A percentile compares a stretch with the other conserved stretches of the same genome.
Evolutionary conservation across 176 grass and related monocot species (phyloP).

Genomic region (Eragrostis curvula): DNA sequence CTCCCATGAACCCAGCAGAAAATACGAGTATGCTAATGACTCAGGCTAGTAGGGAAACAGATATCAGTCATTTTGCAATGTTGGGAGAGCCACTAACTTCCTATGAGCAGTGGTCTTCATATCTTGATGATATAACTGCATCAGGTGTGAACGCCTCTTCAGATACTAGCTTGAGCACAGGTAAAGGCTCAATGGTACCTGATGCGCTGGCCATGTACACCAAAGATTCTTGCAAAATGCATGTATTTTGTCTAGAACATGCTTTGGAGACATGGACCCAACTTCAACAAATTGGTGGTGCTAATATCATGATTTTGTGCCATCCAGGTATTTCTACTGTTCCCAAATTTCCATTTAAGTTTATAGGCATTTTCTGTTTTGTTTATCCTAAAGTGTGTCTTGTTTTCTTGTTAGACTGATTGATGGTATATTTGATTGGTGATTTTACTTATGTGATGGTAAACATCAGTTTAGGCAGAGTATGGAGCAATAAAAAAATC

Average conservation of each 20-base stretch:
- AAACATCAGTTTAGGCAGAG: constrained; percentile 26
- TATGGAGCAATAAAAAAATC: neutral
- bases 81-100: constrained; percentile 35
- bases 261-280: constrained; percentile 85
- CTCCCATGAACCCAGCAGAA: constrained; percentile 30
- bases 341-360: constrained; percentile 23
- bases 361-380: constrained; percentile 23
- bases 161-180: constrained; percentile 40
- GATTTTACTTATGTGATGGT: constrained; percentile 18
- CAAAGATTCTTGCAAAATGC: constrained; percentile 91
- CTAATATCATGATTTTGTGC: constrained; percentile 90
- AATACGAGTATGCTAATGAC: constrained; percentile 28
- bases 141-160: constrained; percentile 34
- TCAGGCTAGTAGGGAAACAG: constrained; percentile 39
- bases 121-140: constrained; percentile 39
- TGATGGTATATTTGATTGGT: constrained; percentile 10
- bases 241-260: constrained; percentile 99
- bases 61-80: constrained; percentile 36
- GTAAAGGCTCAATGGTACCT: constrained; percentile 47
- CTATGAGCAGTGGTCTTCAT: constrained; percentile 31
- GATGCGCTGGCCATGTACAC: constrained; percentile 57
- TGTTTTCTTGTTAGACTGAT: constrained; percentile 23
- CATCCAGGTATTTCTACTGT: constrained; percentile 76
- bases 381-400: constrained; percentile 25
- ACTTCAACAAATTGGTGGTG: constrained; percentile 83